These are phyloP conservation scores for Pisolithus thermaeus DNA, from an alignment of 1,284 basidiomycete species.

Conservation along the genomic window DNA sequence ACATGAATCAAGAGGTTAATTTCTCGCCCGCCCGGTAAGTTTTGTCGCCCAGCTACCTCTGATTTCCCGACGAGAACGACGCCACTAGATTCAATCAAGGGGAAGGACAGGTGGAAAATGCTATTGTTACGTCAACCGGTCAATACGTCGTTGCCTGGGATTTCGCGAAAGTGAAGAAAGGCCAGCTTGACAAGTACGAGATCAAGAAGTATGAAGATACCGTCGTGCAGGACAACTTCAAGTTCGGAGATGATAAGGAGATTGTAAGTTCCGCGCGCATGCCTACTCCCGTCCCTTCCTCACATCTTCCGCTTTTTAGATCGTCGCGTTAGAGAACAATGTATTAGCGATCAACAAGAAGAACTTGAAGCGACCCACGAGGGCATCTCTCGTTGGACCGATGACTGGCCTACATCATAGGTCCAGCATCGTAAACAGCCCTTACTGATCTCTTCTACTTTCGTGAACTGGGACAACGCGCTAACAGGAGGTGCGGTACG, in stretches of 20 bases:
- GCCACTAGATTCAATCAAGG: slow-evolving; percentile 83
- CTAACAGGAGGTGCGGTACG: slow-evolving; percentile 1
- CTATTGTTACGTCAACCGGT: slow-evolving; percentile 96
- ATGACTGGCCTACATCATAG: slow-evolving; percentile 39
- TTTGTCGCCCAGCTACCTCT: neutral
- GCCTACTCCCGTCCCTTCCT: too few species aligned
- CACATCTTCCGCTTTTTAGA: slow-evolving; percentile 35
- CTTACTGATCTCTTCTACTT: slow-evolving; percentile 41
- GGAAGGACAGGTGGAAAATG: slow-evolving; percentile 83
- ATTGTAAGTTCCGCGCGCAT: slow-evolving; percentile 56
- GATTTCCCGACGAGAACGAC: neutral
- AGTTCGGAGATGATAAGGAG: slow-evolving; percentile 91
- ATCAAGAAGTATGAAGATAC: slow-evolving; percentile 95
- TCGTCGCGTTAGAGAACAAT: slow-evolving; percentile 93
- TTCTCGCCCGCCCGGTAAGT: slow-evolving; percentile 88
- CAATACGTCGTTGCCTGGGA: slow-evolving; percentile 95
- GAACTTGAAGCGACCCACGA: slow-evolving; percentile 81
- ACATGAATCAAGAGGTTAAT: slow-evolving; percentile 85
- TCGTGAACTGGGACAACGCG: neutral
- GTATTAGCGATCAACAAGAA: slow-evolving; percentile 94
- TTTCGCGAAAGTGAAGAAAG: slow-evolving; percentile 92
- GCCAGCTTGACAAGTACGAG: slow-evolving; percentile 86
- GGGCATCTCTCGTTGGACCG: slow-evolving; percentile 65
- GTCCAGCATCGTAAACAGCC: slow-evolving; percentile 65
- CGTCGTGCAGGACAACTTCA: slow-evolving; percentile 96